Evolutionary conservation across 2,329 filamentous ascomycete genomes (phyloP).

Genomic region (Coniochaeta prunicola): DNA sequence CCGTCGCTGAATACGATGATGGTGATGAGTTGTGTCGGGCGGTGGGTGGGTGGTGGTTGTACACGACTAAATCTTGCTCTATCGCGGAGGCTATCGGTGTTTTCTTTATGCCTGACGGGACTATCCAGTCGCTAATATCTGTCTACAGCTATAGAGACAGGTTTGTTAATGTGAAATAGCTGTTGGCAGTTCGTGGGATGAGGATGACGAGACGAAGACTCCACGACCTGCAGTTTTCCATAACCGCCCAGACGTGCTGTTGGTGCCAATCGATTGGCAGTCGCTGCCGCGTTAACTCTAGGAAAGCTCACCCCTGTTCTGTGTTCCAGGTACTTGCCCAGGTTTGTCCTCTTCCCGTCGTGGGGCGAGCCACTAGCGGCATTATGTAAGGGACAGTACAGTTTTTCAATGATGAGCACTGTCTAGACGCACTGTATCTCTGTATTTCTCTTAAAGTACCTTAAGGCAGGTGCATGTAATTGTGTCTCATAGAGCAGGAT

Average conservation of each 20-base stretch:
- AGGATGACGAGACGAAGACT: constrained; percentile 5
- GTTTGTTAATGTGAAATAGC: neutral
- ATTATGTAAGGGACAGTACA: neutral
- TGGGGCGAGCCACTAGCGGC: neutral
- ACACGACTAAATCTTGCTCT: neutral
- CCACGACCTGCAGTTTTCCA: neutral
- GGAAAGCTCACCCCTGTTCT: neutral
- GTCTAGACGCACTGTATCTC: neutral
- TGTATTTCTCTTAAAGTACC: neutral
- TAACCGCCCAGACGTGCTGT: neutral
- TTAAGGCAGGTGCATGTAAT: neutral
- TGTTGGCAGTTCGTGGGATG: neutral
- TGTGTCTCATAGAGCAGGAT: neutral
- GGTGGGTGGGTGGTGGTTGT: neutral
- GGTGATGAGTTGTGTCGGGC: no score
- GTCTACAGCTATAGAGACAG: neutral
- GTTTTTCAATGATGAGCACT: neutral
- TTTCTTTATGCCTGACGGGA: neutral
- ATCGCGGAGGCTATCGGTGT: neutral
- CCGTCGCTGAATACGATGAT: neutral
- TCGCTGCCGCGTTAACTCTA: neutral
- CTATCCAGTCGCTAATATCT: neutral
- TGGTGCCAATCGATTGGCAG: constrained; percentile 1
- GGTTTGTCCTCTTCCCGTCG: neutral
- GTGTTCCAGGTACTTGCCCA: neutral